Percentiles rank a stretch among this genome's conserved stretches.
Conservation (phyloP, 208 protist species). For the Polymyxa betae region DNA sequence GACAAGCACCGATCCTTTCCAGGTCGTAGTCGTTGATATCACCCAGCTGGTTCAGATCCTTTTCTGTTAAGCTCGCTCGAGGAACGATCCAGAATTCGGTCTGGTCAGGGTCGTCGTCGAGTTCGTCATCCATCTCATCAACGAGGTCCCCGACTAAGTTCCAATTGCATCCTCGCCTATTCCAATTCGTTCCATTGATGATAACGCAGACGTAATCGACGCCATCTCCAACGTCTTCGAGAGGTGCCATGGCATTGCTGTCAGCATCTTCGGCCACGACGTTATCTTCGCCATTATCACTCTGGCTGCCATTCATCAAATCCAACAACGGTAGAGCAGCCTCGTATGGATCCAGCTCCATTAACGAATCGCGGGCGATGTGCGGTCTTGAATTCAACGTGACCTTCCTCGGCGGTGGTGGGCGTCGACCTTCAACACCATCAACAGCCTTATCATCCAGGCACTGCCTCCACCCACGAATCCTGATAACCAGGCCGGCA, state of each 20-base stretch:
- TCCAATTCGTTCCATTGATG: conserved; percentile 11
- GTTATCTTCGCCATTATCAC: neutral
- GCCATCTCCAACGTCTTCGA: neutral
- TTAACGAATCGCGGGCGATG: too few species aligned
- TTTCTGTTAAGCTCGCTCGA: neutral
- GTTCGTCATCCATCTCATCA: conserved; percentile 43
- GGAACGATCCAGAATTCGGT: conserved; percentile 21
- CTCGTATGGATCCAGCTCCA: conserved; percentile 4
- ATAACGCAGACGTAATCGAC: conserved; percentile 43
- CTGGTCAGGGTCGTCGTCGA: neutral
- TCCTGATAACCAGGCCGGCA: neutral
- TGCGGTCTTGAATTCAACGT: too few species aligned
- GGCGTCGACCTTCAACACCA: neutral
- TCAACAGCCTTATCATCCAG: neutral
- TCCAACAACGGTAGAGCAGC: conserved; percentile 25
- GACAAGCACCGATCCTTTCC: neutral
- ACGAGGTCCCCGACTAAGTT: conserved; percentile 16
- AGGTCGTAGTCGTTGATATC: conserved; percentile 51
- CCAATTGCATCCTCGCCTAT: neutral
- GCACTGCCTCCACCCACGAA: neutral
- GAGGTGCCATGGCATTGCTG: neutral
- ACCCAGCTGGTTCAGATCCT: conserved; percentile 44
- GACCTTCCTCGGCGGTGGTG: too few species aligned
- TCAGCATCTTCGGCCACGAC: neutral
- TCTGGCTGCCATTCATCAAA: neutral